A percentile compares a stretch with the other conserved stretches of the same genome.
Evolutionary conservation across 78 protist genomes (phyloP).

Genomic region (Dictyostelium discoideum): DNA sequence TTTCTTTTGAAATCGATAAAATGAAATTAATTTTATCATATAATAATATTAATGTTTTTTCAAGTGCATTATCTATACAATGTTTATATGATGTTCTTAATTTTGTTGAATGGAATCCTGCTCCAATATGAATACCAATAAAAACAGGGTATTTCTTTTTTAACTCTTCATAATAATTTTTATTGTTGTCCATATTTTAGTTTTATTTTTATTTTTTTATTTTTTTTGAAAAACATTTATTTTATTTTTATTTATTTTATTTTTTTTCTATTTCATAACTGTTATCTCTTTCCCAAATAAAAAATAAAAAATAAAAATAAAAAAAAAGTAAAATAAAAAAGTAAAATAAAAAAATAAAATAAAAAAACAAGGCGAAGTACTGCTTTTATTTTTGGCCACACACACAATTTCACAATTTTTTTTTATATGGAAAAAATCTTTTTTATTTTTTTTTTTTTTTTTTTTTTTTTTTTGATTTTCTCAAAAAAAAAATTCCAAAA

Average conservation of each 20-base stretch:
- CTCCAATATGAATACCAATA: constrained; percentile 78
- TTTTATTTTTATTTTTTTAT: too few species aligned
- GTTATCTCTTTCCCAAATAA: too few species aligned
- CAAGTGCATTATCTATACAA: constrained; percentile 7
- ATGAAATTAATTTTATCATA: neutral
- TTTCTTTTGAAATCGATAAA: neutral
- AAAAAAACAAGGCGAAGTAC: neutral
- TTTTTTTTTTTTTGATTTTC: neutral
- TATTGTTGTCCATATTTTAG: neutral
- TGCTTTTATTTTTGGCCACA: neutral
- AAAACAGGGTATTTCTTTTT: constrained; percentile 38
- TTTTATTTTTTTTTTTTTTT: neutral
- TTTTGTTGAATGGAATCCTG: constrained; percentile 70
- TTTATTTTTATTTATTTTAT: neutral
- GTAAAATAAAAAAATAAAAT: neutral
- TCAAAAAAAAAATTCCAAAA: neutral
- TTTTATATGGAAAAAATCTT: neutral
- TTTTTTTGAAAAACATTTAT: neutral
- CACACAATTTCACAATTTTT: neutral
- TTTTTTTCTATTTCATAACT: neutral
- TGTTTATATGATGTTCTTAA: constrained; percentile 18
- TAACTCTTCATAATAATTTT: neutral
- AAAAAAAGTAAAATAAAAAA: neutral
- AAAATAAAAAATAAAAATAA: too few species aligned
- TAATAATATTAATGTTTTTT: neutral